Conservation (phyloP, 1,284 basidiomycete genomes). For the Flammula alnicola region DNA sequence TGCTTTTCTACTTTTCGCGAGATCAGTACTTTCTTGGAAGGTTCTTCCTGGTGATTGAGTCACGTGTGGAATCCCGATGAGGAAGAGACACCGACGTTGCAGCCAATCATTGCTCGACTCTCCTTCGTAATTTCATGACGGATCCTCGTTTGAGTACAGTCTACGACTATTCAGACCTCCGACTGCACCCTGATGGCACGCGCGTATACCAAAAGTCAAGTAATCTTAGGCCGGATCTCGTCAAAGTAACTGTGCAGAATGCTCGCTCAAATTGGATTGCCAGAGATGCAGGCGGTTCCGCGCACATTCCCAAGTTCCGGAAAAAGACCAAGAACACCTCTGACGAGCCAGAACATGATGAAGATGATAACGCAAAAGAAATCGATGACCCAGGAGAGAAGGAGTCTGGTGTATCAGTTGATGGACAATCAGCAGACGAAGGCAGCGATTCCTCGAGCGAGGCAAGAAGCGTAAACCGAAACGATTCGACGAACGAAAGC, state of each 20-base stretch:
- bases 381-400: slow-evolving; percentile 8
- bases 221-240: slow-evolving; percentile 34
- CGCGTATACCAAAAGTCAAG: slow-evolving; percentile 49
- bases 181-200: slow-evolving; percentile 62
- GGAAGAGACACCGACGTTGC: neutral
- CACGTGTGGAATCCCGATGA: neutral
- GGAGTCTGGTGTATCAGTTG: too few relatives aligned
- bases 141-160: slow-evolving; percentile 55
- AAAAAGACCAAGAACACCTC: slow-evolving; percentile 33
- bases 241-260: slow-evolving; percentile 38
- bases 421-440: too few relatives aligned
- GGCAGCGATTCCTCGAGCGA: slow-evolving; percentile 1
- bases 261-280: slow-evolving; percentile 51
- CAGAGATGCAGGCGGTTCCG: slow-evolving; percentile 44
- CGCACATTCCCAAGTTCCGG: slow-evolving; percentile 24
- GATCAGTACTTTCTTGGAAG: neutral
- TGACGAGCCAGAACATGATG: slow-evolving; percentile 21
- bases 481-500: slow-evolving; percentile 14
- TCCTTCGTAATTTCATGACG: slow-evolving; percentile 36
- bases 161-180: slow-evolving; percentile 61
- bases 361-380: slow-evolving; percentile 23
- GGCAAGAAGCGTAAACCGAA: slow-evolving; percentile 17
- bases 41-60: neutral
- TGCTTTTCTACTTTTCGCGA: neutral
- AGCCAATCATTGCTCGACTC: neutral